phyloP scores from a whole-genome alignment of 768 basidiomycete species.

The Butyriboletus loyo region DNA sequence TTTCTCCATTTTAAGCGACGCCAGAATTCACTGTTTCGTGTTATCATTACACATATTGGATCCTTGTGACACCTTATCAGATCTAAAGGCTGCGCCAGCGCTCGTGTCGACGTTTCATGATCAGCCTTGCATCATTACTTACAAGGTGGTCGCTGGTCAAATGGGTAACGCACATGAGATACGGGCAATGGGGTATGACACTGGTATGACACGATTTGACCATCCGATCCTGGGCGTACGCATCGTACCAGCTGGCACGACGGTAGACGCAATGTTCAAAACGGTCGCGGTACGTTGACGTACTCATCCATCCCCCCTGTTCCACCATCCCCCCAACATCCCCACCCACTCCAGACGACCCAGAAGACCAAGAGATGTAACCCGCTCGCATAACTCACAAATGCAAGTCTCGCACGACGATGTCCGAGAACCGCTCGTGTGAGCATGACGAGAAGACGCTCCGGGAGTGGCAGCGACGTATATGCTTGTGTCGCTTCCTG shows the following conservation, averaged over 20 bases:
- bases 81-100: too few relatives aligned
- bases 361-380: conserved; percentile 82
- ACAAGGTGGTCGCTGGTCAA: not conserved
- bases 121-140: too few relatives aligned
- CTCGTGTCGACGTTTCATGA: too few relatives aligned
- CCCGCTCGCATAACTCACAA: conserved; percentile 80
- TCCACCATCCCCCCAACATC: conserved; percentile 57
- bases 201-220: not conserved
- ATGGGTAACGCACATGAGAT: not conserved
- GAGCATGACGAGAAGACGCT: conserved; percentile 80
- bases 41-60: too few relatives aligned
- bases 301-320: not conserved
- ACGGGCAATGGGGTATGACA: not conserved
- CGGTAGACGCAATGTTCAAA: conserved; percentile 2
- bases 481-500: conserved; percentile 96
- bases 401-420: conserved; percentile 83
- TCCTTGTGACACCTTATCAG: too few relatives aligned
- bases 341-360: conserved; percentile 54
- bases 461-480: conserved; percentile 85
- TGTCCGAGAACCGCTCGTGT: conserved; percentile 87
- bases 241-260: not conserved
- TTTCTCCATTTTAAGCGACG: too few relatives aligned
- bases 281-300: conserved; percentile 15
- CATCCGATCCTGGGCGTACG: too few relatives aligned
- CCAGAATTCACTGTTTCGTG: too few relatives aligned